Evolutionary conservation across 768 basidiomycete species (phyloP).

Genomic region (Auriscalpium microsporum): DNA sequence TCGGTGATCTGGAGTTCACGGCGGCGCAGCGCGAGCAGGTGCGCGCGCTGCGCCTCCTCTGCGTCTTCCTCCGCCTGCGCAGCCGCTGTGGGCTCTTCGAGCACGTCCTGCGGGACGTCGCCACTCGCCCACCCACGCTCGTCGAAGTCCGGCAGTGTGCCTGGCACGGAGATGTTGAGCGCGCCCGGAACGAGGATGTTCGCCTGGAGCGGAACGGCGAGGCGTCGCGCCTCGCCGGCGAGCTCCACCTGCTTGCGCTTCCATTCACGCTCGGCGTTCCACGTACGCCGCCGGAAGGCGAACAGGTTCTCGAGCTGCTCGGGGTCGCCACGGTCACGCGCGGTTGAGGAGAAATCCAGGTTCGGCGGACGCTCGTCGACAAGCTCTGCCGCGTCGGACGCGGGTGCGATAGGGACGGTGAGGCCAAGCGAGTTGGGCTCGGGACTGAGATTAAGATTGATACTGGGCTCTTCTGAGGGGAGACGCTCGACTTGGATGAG

Average conservation of each 20-base stretch:
- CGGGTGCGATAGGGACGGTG: slow-evolving; percentile 13
- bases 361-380: slow-evolving; percentile 4
- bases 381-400: slow-evolving; percentile 5
- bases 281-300: slow-evolving; percentile 10
- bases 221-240: slow-evolving; percentile 8
- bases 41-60: slow-evolving; percentile 20
- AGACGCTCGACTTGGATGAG: slow-evolving; percentile 9
- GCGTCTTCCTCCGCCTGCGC: too few relatives aligned
- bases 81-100: slow-evolving; percentile 28
- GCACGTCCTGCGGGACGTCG: slow-evolving; percentile 20
- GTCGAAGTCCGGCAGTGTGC: slow-evolving; percentile 16
- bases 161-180: not conserved
- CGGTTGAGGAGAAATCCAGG: slow-evolving; percentile 6
- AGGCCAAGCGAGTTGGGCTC: slow-evolving; percentile 9
- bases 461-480: not conserved
- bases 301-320: slow-evolving; percentile 10
- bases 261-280: slow-evolving; percentile 14
- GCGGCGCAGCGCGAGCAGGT: slow-evolving; percentile 12
- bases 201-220: slow-evolving; percentile 11
- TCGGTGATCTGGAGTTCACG: slow-evolving; percentile 19
- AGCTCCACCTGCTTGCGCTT: slow-evolving; percentile 10
- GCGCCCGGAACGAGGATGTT: slow-evolving; percentile 8
- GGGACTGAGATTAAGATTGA: not conserved
- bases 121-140: slow-evolving; percentile 21
- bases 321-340: slow-evolving; percentile 2